These are phyloP conservation scores for Candida nitratophila DNA, from an alignment of 805 yeast species.

Conservation along the genomic window DNA sequence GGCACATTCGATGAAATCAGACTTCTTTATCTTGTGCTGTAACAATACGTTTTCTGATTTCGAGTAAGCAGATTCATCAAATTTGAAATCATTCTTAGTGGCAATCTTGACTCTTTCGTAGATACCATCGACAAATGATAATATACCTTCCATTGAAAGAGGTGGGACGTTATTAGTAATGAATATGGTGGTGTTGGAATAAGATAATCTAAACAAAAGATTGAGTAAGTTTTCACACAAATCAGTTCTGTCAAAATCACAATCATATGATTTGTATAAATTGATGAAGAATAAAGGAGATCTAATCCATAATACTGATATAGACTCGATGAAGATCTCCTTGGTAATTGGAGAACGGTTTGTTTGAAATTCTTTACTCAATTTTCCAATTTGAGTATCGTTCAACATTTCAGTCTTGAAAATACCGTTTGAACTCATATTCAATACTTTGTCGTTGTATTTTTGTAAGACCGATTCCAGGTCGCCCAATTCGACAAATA, in stretches of 20 bases:
- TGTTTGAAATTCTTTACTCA: slow-evolving; percentile 34
- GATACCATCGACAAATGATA: slow-evolving; percentile 61
- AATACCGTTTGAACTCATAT: slow-evolving; percentile 18
- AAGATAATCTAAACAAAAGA: slow-evolving; percentile 66
- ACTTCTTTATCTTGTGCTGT: slow-evolving; percentile 48
- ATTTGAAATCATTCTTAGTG: slow-evolving; percentile 16
- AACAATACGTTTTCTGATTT: slow-evolving; percentile 27
- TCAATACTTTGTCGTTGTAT: slow-evolving; percentile 22
- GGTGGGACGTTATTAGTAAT: slow-evolving; percentile 91
- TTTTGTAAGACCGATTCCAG: slow-evolving; percentile 20
- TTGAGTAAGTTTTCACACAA: slow-evolving; percentile 61
- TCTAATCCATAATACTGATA: slow-evolving; percentile 76
- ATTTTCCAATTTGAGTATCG: slow-evolving; percentile 20
- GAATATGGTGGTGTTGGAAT: slow-evolving; percentile 75
- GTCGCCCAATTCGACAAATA: slow-evolving; percentile 19
- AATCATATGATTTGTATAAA: slow-evolving; percentile 78
- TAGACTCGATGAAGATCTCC: slow-evolving; percentile 77
- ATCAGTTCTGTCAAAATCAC: slow-evolving; percentile 83
- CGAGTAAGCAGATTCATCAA: slow-evolving; percentile 6
- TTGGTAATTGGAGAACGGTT: slow-evolving; percentile 44
- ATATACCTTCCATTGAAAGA: slow-evolving; percentile 80
- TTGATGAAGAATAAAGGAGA: slow-evolving; percentile 71
- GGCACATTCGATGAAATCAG: slow-evolving; percentile 70
- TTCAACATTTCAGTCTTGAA: slow-evolving; percentile 18
- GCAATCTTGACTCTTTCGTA: slow-evolving; percentile 40